Evolutionary conservation across 2,329 filamentous ascomycete species (phyloP), one percentile per base, ranked within the genome.

Genomic region (Tothia fuscella): DNA sequence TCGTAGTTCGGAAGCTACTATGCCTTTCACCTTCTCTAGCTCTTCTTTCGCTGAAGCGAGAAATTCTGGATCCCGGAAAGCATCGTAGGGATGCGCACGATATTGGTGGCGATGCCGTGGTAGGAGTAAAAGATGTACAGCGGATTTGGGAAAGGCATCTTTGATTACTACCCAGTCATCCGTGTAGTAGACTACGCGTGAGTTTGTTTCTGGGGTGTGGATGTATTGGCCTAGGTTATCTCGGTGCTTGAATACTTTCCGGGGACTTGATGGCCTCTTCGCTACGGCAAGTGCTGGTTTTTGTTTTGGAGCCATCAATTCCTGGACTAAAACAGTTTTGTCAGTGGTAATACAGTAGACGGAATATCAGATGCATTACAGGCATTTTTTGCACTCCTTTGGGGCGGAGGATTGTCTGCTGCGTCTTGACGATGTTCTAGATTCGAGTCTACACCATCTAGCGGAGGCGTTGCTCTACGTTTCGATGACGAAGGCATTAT

Each of bases 71-170:
- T 93, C 78, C 5, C 39, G 48, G 50, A 94, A 78, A 4, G 83
- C 84, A 16, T 82, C 74, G 53, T 89, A 80, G 0, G 89, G 88
- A 51, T 93, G 82, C 9, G 76, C 64, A 5, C 69, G 63, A 50
- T 70, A 76, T 54, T 78, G 74, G 2, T 57, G 53, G 1, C 67
- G 55, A 30, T 81, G 74, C 38, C 88, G 81, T 5, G 88, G 85
- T 4, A 96, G 76, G n/a, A 96, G 74, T 3, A 98, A 81, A 1
- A 85, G 71, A 63, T 98, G 91, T 3, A 95, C 69, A 3, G 74
- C 77, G 3, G 83, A 76, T 61, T 96, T 98, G 6, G 91, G 88
- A 56, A 77, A 98, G 47, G 77, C 67, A 63, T 98, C 91, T 51
- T 80, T 72, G 57, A 96, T 83, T 16, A 78, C 73, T 38, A 88